phyloP scores from a whole-genome alignment of 2,329 filamentous ascomycete species.

The Alternaria sp. region DNA sequence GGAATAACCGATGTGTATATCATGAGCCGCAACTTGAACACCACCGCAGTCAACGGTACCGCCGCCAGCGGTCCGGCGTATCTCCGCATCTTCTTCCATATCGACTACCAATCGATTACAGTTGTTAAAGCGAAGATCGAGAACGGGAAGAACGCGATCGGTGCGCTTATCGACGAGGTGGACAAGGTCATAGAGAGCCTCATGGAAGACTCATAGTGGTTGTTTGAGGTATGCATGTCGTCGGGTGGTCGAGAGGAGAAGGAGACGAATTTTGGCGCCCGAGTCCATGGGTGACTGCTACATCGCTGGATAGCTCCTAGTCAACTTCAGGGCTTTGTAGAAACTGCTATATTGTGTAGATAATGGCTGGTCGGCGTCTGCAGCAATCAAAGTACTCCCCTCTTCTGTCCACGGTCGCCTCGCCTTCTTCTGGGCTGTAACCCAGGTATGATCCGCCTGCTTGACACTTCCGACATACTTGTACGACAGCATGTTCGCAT shows the following conservation, averaged over 20 bases:
- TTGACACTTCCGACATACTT: neutral
- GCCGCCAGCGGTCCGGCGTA: neutral
- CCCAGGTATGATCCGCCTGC: neutral
- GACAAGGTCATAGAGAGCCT: neutral
- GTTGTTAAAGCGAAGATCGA: neutral
- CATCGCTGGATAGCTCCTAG: neutral
- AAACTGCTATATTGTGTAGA: neutral
- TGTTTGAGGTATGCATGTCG: neutral
- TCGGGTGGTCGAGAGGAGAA: neutral
- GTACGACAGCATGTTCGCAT: neutral
- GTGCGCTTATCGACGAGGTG: neutral
- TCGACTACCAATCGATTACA: neutral
- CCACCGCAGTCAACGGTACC: neutral
- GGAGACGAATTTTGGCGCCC: neutral
- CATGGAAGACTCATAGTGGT: neutral
- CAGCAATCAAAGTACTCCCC: neutral
- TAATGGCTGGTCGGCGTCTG: neutral
- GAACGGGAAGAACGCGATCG: neutral
- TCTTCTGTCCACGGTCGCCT: neutral
- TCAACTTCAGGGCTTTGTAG: neutral
- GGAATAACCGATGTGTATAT: neutral
- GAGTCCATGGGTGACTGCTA: neutral
- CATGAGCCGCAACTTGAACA: neutral
- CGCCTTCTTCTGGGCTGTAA: neutral
- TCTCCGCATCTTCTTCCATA: neutral